A percentile compares a stretch with the other conserved stretches of the same genome.
Conservation (phyloP, 1,139 yeast genomes). For the Martiniozyma asiatica region DNA sequence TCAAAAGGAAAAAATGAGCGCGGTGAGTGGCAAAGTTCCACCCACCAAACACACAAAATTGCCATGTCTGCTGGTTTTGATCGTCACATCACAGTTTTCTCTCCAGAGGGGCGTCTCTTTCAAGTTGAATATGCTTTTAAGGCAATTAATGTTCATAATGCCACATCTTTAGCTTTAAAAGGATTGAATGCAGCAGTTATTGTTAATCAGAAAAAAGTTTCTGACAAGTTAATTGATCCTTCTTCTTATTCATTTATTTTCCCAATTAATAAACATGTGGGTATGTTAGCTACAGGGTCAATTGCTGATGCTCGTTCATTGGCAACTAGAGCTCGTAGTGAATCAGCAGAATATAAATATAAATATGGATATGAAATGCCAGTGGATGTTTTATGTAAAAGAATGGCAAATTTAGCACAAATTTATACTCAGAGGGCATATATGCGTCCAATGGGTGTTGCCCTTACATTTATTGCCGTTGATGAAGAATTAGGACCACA, state of each 20-base stretch:
- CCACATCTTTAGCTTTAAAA: slow-evolving; percentile 77
- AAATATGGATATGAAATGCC: slow-evolving; percentile 97
- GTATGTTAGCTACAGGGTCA: slow-evolving; percentile 90
- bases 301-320: slow-evolving; percentile 94
- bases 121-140: slow-evolving; percentile 98
- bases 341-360: slow-evolving; percentile 90
- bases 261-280: slow-evolving; percentile 69
- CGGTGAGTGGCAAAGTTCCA: no score
- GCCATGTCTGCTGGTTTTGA: slow-evolving; percentile 75
- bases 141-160: slow-evolving; percentile 86
- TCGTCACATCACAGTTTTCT: slow-evolving; percentile 95
- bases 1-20: no score
- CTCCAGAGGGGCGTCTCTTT: slow-evolving; percentile 95
- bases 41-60: no score
- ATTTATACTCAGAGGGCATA: slow-evolving; percentile 97
- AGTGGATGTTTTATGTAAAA: slow-evolving; percentile 81
- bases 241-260: slow-evolving; percentile 76
- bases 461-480: slow-evolving; percentile 75
- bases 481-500: slow-evolving; percentile 90
- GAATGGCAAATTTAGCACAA: slow-evolving; percentile 92
- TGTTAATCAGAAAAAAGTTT: slow-evolving; percentile 89
- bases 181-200: slow-evolving; percentile 88
- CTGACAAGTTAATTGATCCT: slow-evolving; percentile 86
- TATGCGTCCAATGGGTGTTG: slow-evolving; percentile 95
- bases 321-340: slow-evolving; percentile 81